Percentiles rank a stretch among this genome's conserved stretches.
Evolutionary conservation across 306 rosid species (phyloP).

Genomic region (Begonia masoniana): DNA sequence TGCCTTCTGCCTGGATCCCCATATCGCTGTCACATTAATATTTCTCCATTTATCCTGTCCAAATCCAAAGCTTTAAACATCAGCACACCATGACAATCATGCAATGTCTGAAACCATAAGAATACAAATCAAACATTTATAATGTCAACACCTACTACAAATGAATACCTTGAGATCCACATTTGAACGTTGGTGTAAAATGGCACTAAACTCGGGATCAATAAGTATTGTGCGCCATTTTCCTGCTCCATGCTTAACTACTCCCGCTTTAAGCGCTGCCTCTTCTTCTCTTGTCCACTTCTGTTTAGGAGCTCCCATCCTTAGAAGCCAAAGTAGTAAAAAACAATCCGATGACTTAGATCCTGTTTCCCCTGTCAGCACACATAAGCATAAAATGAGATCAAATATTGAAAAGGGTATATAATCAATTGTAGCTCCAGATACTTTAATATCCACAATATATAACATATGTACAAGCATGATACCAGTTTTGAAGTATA

Average conservation of each 20-base stretch:
- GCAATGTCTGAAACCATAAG: background rate
- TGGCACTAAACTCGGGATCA: constrained; percentile 70
- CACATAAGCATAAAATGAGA: too few species aligned
- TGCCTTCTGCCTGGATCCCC: constrained; percentile 99
- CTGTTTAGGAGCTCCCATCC: constrained; percentile 98
- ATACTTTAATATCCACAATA: too few species aligned
- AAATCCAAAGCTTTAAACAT: constrained; percentile 17
- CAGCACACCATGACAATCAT: background rate
- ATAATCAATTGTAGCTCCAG: too few species aligned
- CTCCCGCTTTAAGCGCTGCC: constrained; percentile 95
- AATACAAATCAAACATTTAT: background rate
- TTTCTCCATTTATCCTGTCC: constrained; percentile 97
- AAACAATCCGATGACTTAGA: constrained; percentile 6
- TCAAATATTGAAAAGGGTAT: too few species aligned
- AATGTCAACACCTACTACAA: background rate
- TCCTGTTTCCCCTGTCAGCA: too few species aligned
- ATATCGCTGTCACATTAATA: constrained; percentile 86
- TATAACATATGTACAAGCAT: too few species aligned
- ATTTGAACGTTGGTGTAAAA: constrained; percentile 75
- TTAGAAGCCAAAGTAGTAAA: constrained; percentile 18
- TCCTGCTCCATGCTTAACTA: constrained; percentile 86
- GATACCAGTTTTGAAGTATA: too few species aligned
- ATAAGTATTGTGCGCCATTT: constrained; percentile 95
- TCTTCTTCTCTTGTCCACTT: constrained; percentile 97
- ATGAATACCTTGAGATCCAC: constrained; percentile 80